Conservation (phyloP, 2,329 filamentous ascomycete genomes). For the Cadophora sp. region DNA sequence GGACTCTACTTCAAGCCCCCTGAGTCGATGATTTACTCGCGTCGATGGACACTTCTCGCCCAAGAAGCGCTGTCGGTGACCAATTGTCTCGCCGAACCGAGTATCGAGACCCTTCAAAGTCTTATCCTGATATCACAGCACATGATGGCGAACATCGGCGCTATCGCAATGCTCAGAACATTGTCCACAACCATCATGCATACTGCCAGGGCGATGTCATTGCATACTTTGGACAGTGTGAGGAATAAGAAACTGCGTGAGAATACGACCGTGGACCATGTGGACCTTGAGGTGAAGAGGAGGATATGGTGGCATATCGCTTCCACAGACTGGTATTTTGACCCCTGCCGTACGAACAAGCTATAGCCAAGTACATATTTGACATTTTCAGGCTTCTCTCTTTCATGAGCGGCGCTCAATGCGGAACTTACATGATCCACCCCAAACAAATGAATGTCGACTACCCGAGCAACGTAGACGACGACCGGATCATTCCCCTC, state of each 20-base stretch:
- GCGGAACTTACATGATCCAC: constrained; percentile 48
- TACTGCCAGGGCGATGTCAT: constrained; percentile 33
- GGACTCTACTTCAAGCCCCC: constrained; percentile 18
- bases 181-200: constrained; percentile 45
- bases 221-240: constrained; percentile 36
- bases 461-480: constrained; percentile 48
- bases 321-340: constrained; percentile 47
- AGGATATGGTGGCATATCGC: constrained; percentile 52
- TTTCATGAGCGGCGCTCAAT: constrained; percentile 45
- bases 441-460: constrained; percentile 49
- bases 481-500: constrained; percentile 44
- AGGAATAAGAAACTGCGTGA: constrained; percentile 34
- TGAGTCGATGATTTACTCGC: constrained; percentile 20
- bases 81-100: constrained; percentile 37
- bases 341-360: constrained; percentile 16
- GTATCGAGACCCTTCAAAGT: constrained; percentile 48
- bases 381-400: constrained; percentile 42
- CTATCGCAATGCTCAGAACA: constrained; percentile 45
- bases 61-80: constrained; percentile 40
- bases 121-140: constrained; percentile 47
- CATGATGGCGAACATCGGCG: constrained; percentile 47
- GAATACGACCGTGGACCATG: constrained; percentile 34
- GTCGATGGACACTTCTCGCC: constrained; percentile 31
- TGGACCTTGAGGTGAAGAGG: constrained; percentile 47
- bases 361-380: constrained; percentile 25